Conservation (phyloP, 2,329 filamentous ascomycete species). For the Aspergillus quadrilineatus region DNA sequence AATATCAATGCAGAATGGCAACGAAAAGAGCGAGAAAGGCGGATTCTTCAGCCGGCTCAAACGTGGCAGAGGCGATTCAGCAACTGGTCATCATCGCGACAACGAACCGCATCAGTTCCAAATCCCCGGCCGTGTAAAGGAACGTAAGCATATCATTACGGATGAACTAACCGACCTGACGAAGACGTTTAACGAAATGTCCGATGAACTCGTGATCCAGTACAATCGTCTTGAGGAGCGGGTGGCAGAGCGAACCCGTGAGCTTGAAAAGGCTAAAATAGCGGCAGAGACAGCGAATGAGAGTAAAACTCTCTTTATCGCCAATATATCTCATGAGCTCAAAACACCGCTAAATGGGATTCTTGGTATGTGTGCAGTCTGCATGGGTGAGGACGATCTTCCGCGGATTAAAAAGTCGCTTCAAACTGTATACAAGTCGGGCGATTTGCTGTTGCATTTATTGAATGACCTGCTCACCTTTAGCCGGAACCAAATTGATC, state of each 20-base stretch:
- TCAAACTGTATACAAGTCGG: conserved; percentile 85
- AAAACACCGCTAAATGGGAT: conserved; percentile 93
- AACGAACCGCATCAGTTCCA: conserved; percentile 57
- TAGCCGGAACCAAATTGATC: conserved; percentile 91
- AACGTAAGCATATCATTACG: conserved; percentile 71
- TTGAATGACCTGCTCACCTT: conserved; percentile 89
- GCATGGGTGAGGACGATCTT: conserved; percentile 86
- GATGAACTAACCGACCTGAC: conserved; percentile 85
- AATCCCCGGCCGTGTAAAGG: conserved; percentile 78
- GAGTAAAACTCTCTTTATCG: conserved; percentile 93
- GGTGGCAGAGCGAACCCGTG: conserved; percentile 75
- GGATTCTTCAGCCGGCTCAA: conserved; percentile 11
- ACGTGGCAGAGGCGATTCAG: conserved; percentile 13
- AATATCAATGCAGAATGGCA: background rate
- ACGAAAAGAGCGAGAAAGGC: conserved; percentile 14
- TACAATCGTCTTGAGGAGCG: conserved; percentile 82
- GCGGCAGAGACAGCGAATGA: conserved; percentile 93
- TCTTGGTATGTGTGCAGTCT: conserved; percentile 85
- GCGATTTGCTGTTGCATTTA: conserved; percentile 78
- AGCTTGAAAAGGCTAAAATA: conserved; percentile 86
- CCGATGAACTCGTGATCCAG: conserved; percentile 81
- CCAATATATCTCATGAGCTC: conserved; percentile 79
- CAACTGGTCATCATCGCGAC: conserved; percentile 1
- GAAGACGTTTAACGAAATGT: conserved; percentile 88
- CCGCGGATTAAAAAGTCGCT: conserved; percentile 76